Base-by-base conservation (phyloP, 2,329 filamentous ascomycete species). In the Dothideomycetidae sp. region DNA sequence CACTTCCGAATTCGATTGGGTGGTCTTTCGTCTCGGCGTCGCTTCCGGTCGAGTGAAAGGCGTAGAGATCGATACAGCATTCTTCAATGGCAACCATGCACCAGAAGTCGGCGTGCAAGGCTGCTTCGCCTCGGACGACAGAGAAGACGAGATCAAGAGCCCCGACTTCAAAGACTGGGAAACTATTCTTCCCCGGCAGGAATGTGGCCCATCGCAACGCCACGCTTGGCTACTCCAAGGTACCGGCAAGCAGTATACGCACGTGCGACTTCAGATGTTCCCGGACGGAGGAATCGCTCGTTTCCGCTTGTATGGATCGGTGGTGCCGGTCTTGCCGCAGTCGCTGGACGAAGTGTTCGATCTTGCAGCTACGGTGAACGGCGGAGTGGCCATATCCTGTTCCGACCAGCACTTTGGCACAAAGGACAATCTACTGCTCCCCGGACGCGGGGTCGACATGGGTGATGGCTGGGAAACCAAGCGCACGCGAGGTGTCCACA, bases 401-500 rank as follows among this genome's bases (percentile, higher is more conserved):
- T 83, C 75, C 43, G 81, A 90, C 57, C 77, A 90, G 60, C 82
- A 90, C 58, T 92, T 86, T 50, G 81, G 82, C 42, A 80, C 75
- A 26, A 84, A 80, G 55, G 75, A 81, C 53, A 86, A 88, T 58
- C 63, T 88, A 21, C 68, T 86, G n/a, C 64, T 86, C 3, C 81
- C 81, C 0, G 81, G 80, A 2, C 68, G 81, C 16, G 81, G 81
- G 29, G 75, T 78, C 55, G 80, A 90, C 59, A 90, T 90, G 82
- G 79, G 81, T 35, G 82, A 88, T 54, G 83, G 82, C 5, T 90
- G 83, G 82, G 82, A 90, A 61, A 90, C 82, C 39, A 74, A 78
- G 46, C 70, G 82, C 37, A 83, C 79, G 23, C 65, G 83, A 34
- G 74, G 68, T 35, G 75, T 73, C 55, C 82, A 90, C 56, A 61